Evolutionary conservation across 2,329 filamentous ascomycete genomes (phyloP).

Genomic region (Penicillium thymicola): DNA sequence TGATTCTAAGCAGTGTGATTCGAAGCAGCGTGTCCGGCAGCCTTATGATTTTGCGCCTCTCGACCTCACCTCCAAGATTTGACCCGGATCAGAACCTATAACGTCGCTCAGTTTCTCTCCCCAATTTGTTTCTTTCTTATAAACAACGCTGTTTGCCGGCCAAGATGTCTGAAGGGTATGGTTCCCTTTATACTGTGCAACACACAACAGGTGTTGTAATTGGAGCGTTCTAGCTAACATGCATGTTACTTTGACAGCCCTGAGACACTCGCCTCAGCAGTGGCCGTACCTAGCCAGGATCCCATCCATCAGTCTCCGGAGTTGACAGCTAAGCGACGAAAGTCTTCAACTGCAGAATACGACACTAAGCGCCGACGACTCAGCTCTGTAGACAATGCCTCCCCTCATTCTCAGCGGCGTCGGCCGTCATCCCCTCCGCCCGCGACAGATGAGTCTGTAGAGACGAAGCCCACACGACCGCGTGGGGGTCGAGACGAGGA

Average conservation of each 20-base stretch:
- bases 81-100: not conserved
- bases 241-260: constrained; percentile 11
- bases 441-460: constrained; percentile 14
- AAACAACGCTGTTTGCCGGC: not conserved
- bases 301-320: constrained; percentile 28
- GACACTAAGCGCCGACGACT: constrained; percentile 53
- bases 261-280: constrained; percentile 50
- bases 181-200: not conserved
- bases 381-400: constrained; percentile 33
- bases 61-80: not conserved
- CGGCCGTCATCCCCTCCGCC: constrained; percentile 24
- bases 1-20: constrained; percentile 16
- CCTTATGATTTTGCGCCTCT: not conserved
- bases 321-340: constrained; percentile 49
- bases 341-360: constrained; percentile 53
- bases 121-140: not conserved
- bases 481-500: constrained; percentile 62
- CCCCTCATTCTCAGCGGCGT: constrained; percentile 21
- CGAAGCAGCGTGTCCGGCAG: not conserved
- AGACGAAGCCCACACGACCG: constrained; percentile 15
- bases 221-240: constrained; percentile 8
- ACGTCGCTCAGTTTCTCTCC: not conserved
- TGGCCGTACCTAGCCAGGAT: constrained; percentile 50
- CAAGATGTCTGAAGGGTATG: constrained; percentile 25
- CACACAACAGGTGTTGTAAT: not conserved